A percentile compares a stretch with the other conserved stretches of the same genome.
Conservation (phyloP, 495 filamentous ascomycete genomes). For the Tuber indicum region DNA sequence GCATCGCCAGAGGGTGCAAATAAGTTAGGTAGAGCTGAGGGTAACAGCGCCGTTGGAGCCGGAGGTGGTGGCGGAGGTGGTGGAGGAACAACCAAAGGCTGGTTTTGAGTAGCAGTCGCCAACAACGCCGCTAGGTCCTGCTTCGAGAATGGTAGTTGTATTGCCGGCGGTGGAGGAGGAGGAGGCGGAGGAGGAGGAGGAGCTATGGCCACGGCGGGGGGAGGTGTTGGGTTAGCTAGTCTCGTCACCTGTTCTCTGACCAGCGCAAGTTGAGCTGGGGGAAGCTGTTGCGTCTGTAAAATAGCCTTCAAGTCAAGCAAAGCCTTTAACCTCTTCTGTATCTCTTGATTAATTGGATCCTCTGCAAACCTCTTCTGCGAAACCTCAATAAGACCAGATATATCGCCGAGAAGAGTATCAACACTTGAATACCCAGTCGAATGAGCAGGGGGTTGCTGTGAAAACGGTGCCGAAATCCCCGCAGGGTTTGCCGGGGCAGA, state of each 20-base stretch:
- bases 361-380: conserved; percentile 65
- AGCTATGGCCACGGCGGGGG: conserved; percentile 45
- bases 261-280: conserved; percentile 69
- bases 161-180: conserved; percentile 38
- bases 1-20: conserved; percentile 32
- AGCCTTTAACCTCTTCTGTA: conserved; percentile 72
- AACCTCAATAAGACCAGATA: conserved; percentile 64
- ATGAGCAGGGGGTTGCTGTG: conserved; percentile 40
- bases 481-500: conserved; percentile 44
- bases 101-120: conserved; percentile 39
- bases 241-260: conserved; percentile 72
- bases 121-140: conserved; percentile 41
- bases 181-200: conserved; percentile 45
- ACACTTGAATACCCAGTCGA: conserved; percentile 49
- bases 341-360: conserved; percentile 63
- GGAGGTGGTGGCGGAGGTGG: conserved; percentile 30
- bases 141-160: conserved; percentile 42
- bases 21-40: conserved; percentile 41
- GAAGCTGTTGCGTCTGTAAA: conserved; percentile 68
- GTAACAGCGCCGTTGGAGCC: conserved; percentile 36
- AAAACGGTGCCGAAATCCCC: conserved; percentile 28
- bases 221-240: conserved; percentile 54
- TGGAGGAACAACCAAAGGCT: conserved; percentile 42
- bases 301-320: conserved; percentile 78
- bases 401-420: conserved; percentile 71